Evolutionary conservation across 768 basidiomycete genomes (phyloP), one percentile per base, ranked within the genome.

Genomic region (Jaapia argillacea): DNA sequence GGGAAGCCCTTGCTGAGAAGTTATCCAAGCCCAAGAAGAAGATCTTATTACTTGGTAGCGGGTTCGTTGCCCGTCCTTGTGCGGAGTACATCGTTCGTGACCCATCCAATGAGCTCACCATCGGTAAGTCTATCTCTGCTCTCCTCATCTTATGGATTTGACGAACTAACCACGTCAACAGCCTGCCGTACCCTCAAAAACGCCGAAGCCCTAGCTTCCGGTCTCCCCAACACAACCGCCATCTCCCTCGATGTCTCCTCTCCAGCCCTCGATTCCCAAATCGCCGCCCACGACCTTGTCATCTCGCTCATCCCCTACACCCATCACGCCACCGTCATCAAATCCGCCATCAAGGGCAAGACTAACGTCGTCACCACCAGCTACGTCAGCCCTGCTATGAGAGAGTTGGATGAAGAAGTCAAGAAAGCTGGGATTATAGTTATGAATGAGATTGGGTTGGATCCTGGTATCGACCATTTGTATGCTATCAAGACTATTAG

Each of bases 271-370:
- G 87, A 93, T 54, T 72, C 71, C 14, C 81, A 80, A 37, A 75
- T 99, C 44, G 85, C 85, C 18, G 80, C 75, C 37, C 83, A 88
- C 61, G 91, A 98, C 61, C 75, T 97, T 40, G 90, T 98, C 61
- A 87, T 98, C 58, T 93, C 90, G 5, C 79, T 99, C 57, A 93
- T 99, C 51, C 96, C 96, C 0, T 98, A 98, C 72, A 89, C 81
- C 43, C 70, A 81, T 70, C 96, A 98, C 61, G 79, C 80, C 14
- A 69, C 71, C 23, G 90, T 99, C 57, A 93, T 98, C 67, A 80
- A 86, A 62, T 84, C 91, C 7, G 90, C 89, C 35, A 87, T 93
- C 71, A 76, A 74, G 63, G 67, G 77, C 56, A 92, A 89, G 69
- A 90, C 85, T 24, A 70, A 96, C 60, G 92, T 97, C 27, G 90